Evolutionary conservation across 139 green algal genomes (phyloP), one percentile per base, ranked within the genome.

Genomic region (Coelastrella sp.): DNA sequence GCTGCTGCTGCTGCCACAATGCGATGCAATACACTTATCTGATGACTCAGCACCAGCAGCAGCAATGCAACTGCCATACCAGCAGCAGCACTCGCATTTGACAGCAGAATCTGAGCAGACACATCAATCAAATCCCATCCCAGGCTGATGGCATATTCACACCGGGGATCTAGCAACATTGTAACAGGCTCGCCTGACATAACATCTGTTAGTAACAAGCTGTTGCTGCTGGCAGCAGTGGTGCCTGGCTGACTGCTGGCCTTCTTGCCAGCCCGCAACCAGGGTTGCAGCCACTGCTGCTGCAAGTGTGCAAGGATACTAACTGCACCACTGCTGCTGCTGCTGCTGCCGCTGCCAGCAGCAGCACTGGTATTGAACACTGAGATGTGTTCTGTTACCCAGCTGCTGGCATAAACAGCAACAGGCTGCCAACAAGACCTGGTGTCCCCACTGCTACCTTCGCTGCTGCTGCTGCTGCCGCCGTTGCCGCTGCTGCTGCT

Each of bases 1-100:
- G 25, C 19, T 1, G 40, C 25, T 57, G 75, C 75, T 41, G 45
- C 35, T 30, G 35, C 43, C 53, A 71, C 43, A 60, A 71, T 37
- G 7, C 75, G 17, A 34, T 66, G n/a, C 53, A 69, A 35, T 2
- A 19, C 25, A n/a, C 75, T 82, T 53, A 82, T 82, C 75, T 82
- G 75, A 64, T 82, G 75, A 48, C 75, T 82, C 75, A 82, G 53
- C 75, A 82, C 75, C 35, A 82, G 75, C 75, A 82, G 75, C 75
- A 82, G 75, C 75, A 82, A 45, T 45, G 75, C 51, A 17, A 72
- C 51, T 6, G 38, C 75, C 51, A 82, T 53, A 38, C 75, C 75
- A 27, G 53, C 75, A 40, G 75, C 75, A 69, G 75, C 35, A 53
- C 75, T 82, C 7, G 53, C 75, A 40, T 82, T 60, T n/a, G 19